phyloP scores from a whole-genome alignment of 2,329 filamentous ascomycete genomes.

The Penicillium sp. region DNA sequence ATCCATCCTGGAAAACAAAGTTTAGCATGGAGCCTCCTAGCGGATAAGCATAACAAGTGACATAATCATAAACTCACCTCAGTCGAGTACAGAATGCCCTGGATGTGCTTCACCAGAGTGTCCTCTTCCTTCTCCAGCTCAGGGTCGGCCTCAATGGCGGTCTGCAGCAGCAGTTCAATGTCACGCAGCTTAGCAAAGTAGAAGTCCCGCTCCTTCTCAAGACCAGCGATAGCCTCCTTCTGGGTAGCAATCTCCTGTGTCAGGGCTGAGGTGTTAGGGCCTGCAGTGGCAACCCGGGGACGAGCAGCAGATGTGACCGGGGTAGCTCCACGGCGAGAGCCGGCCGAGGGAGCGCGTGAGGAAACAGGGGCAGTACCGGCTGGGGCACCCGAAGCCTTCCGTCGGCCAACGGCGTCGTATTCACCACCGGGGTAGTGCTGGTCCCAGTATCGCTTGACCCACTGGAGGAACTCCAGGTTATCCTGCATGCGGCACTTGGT shows the following conservation, averaged over 20 bases:
- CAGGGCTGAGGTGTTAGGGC: constrained; percentile 66
- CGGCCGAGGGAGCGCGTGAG: constrained; percentile 43
- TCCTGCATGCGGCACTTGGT: constrained; percentile 99
- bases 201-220: constrained; percentile 96
- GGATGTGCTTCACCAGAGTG: constrained; percentile 90
- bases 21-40: background rate
- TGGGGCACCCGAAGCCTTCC: constrained; percentile 73
- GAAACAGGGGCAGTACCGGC: constrained; percentile 34
- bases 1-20: constrained; percentile 48
- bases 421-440: constrained; percentile 97
- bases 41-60: background rate
- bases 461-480: constrained; percentile 98
- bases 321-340: constrained; percentile 60
- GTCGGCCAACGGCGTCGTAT: constrained; percentile 84
- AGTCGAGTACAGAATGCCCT: constrained; percentile 94
- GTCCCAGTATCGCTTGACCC: constrained; percentile 96
- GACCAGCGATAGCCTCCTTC: constrained; percentile 91
- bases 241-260: constrained; percentile 83
- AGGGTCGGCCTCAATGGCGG: constrained; percentile 87
- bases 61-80: constrained; percentile 57
- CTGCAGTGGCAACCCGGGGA: constrained; percentile 49
- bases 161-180: constrained; percentile 92
- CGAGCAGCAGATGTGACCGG: constrained; percentile 56
- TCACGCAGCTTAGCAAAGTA: constrained; percentile 99
- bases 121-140: constrained; percentile 93